phyloP scores from a whole-genome alignment of 805 yeast species.

The Myxozyma kluyveri region DNA sequence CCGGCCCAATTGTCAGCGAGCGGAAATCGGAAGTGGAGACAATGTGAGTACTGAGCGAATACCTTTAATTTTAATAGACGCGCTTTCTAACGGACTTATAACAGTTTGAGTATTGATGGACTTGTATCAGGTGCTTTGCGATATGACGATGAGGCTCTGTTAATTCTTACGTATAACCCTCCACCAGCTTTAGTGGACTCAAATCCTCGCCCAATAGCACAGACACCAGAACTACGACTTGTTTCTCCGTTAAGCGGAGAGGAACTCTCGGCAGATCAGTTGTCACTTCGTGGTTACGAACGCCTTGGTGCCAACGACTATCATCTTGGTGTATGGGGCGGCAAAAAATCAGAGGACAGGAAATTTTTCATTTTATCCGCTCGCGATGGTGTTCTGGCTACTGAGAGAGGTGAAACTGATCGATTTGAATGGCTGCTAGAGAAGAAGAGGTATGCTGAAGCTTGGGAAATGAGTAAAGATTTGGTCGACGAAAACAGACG shows the following conservation, averaged over 20 bases:
- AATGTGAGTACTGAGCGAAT: slow-evolving; percentile 5
- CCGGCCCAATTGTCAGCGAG: slow-evolving; percentile 15
- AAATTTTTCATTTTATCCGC: slow-evolving; percentile 73
- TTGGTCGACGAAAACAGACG: slow-evolving; percentile 52
- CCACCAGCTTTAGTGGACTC: slow-evolving; percentile 21
- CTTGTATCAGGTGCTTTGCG: slow-evolving; percentile 74
- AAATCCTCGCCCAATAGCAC: slow-evolving; percentile 34
- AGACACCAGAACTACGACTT: slow-evolving; percentile 72
- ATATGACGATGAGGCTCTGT: slow-evolving; percentile 67
- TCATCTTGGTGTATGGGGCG: slow-evolving; percentile 53
- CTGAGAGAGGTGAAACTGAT: slow-evolving; percentile 67
- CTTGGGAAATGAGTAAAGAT: slow-evolving; percentile 73
- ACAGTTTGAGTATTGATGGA: slow-evolving; percentile 43
- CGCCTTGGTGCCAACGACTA: slow-evolving; percentile 77
- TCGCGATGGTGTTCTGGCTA: slow-evolving; percentile 73
- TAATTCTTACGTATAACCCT: slow-evolving; percentile 51
- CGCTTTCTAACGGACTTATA: slow-evolving; percentile 40
- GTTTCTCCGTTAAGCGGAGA: slow-evolving; percentile 64
- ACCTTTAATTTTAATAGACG: neutral
- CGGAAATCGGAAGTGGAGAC: slow-evolving; percentile 30
- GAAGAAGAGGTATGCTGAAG: slow-evolving; percentile 54
- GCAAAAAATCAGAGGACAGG: slow-evolving; percentile 32
- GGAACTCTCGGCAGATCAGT: slow-evolving; percentile 75
- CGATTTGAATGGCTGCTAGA: slow-evolving; percentile 69
- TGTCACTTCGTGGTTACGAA: slow-evolving; percentile 57